Conservation (phyloP, 1,284 basidiomycete species). For the Phylloporus sp. region DNA sequence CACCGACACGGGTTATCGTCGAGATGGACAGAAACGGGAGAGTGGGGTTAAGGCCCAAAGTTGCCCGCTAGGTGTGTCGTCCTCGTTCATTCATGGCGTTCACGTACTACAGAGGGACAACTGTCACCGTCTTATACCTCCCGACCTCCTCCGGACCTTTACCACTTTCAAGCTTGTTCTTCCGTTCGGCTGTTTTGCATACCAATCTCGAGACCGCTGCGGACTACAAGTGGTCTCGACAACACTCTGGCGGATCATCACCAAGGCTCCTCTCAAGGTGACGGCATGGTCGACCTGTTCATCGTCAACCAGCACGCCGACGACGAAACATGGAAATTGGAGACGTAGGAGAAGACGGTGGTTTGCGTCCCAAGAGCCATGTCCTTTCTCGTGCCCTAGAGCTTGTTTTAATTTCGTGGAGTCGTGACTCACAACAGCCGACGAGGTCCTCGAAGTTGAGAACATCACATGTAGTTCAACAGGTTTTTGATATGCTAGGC, state of each 20-base stretch:
- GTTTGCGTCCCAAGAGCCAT: conserved; percentile 88
- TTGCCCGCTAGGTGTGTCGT: conserved; percentile 75
- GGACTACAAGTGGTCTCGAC: conserved; percentile 70
- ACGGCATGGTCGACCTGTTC: conserved; percentile 81
- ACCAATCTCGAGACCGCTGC: conserved; percentile 71
- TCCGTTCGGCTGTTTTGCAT: conserved; percentile 44
- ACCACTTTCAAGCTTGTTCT: conserved; percentile 26
- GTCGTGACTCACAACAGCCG: conserved; percentile 88
- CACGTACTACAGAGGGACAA: conserved; percentile 78
- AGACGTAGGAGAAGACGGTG: conserved; percentile 84
- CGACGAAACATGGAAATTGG: conserved; percentile 99
- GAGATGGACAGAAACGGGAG: conserved; percentile 74
- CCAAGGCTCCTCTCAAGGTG: conserved; percentile 58
- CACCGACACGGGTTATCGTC: conserved; percentile 81
- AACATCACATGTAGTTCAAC: no score
- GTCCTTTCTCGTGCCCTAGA: background rate
- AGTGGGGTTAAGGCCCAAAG: conserved; percentile 59
- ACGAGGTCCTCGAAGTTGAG: conserved; percentile 89
- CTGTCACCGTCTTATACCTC: conserved; percentile 76
- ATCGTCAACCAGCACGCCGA: conserved; percentile 91
- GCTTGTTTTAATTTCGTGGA: conserved; percentile 26
- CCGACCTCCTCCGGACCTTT: conserved; percentile 5
- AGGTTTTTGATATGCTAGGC: no score
- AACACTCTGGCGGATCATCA: conserved; percentile 85
- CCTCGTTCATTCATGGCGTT: background rate